Evolutionary conservation across 2,329 filamentous ascomycete species (phyloP).

Genomic region (Fusarium concolor): DNA sequence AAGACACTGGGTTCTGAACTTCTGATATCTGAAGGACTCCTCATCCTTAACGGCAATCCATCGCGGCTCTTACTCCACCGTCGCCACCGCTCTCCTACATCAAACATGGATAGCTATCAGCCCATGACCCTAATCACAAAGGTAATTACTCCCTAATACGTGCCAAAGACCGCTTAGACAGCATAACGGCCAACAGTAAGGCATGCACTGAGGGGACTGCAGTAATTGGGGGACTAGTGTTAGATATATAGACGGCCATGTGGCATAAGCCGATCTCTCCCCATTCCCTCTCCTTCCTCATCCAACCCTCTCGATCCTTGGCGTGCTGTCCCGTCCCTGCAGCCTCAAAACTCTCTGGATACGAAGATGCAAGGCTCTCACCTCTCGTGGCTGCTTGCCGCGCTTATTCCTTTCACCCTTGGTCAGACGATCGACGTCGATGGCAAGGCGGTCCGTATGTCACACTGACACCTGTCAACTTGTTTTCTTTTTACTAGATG

Average conservation of each 20-base stretch:
- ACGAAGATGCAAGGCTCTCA: constrained; percentile 22
- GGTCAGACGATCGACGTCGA: constrained; percentile 38
- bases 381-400: constrained; percentile 32
- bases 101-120: constrained; percentile 21
- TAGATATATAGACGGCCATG: constrained; percentile 37
- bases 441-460: constrained; percentile 37
- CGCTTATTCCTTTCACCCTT: constrained; percentile 19
- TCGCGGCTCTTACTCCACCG: constrained; percentile 9
- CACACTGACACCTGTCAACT: not conserved
- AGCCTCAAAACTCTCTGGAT: constrained; percentile 9
- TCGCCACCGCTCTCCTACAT: constrained; percentile 6
- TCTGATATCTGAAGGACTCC: not conserved
- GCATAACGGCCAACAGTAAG: not conserved
- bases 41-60: not conserved
- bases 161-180: constrained; percentile 2
- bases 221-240: not conserved
- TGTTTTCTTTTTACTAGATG: not conserved
- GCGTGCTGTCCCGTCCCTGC: constrained; percentile 6
- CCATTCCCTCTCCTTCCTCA: constrained; percentile 2
- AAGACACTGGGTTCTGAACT: not conserved
- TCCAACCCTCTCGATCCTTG: constrained; percentile 18
- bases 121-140: constrained; percentile 6
- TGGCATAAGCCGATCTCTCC: constrained; percentile 22
- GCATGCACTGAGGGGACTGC: not conserved
- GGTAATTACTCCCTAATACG: constrained; percentile 34